Conservation (phyloP, 176 grass and related monocot species). For the Puya raimondii region DNA sequence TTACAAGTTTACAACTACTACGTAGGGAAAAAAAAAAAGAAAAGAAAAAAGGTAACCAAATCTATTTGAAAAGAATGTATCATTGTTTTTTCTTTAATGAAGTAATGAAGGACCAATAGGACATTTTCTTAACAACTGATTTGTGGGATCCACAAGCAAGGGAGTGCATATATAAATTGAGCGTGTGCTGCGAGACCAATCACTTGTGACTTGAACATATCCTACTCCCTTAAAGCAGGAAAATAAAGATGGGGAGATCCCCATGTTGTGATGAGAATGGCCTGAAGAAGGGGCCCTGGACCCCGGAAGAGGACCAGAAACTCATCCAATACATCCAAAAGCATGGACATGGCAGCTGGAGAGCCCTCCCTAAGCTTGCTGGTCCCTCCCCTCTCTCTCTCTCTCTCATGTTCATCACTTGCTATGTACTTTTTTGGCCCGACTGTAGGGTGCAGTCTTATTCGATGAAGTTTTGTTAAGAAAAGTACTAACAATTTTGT, state of each 20-base stretch:
- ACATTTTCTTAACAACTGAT: neutral
- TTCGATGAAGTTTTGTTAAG: no score
- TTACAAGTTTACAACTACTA: neutral
- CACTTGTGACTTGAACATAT: neutral
- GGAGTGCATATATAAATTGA: neutral
- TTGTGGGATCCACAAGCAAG: neutral
- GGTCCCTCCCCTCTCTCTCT: conserved; percentile 19
- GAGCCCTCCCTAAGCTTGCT: conserved; percentile 30
- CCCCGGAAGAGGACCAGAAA: conserved; percentile 31
- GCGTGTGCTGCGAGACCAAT: neutral
- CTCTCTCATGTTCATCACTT: conserved; percentile 12
- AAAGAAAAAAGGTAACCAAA: neutral
- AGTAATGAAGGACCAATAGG: neutral
- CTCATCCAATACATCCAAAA: conserved; percentile 28
- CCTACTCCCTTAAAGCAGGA: neutral
- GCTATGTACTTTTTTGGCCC: neutral
- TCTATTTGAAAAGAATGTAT: neutral
- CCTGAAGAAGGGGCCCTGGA: conserved; percentile 39
- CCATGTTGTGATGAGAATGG: conserved; percentile 28
- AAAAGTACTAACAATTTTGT: no score
- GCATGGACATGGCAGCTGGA: conserved; percentile 35
- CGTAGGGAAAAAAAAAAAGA: neutral
- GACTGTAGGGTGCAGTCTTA: no score
- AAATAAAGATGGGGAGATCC: conserved; percentile 23
- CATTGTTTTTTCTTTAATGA: neutral